A percentile compares a stretch with the other conserved stretches of the same genome.
Conservation (phyloP, 352 stramenopile species). For the Phytophthora boehmeriae region DNA sequence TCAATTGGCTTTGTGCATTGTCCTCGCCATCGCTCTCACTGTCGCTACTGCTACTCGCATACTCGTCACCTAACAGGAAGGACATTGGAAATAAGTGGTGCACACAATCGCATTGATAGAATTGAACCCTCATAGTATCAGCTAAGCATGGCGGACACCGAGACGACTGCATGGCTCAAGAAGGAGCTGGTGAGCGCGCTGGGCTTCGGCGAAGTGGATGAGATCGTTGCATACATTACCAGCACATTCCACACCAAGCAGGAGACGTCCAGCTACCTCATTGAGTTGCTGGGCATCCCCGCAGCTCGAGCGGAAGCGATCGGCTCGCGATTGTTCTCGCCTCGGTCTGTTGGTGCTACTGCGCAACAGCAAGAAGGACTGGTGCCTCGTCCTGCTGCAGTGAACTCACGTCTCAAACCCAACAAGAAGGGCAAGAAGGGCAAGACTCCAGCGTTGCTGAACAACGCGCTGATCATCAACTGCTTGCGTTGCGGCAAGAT, state of each 20-base stretch:
- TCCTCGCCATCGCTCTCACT: conserved; percentile 39
- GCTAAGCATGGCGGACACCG: conserved; percentile 26
- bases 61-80: conserved; percentile 55
- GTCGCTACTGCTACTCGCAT: conserved; percentile 39
- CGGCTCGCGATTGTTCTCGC: conserved; percentile 46
- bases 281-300: conserved; percentile 69
- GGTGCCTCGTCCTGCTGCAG: conserved; percentile 39
- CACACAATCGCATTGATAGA: conserved; percentile 7
- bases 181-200: conserved; percentile 61
- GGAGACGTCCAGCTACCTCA: conserved; percentile 63
- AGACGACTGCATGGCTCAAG: conserved; percentile 60
- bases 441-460: conserved; percentile 39
- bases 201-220: conserved; percentile 73
- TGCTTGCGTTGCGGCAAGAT: conserved; percentile 72
- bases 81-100: conserved; percentile 40
- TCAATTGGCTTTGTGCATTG: background rate
- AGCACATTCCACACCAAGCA: conserved; percentile 49
- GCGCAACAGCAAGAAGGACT: conserved; percentile 20
- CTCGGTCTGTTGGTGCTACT: conserved; percentile 9
- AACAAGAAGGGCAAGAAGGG: conserved; percentile 50
- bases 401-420: conserved; percentile 58
- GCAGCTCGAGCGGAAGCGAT: conserved; percentile 52
- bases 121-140: conserved; percentile 1
- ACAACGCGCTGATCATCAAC: conserved; percentile 71
- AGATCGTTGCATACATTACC: conserved; percentile 66